Evolutionary conservation across 331 rosid species (phyloP), one percentile per base, ranked within the genome.

Genomic region (Rosa hybrid): DNA sequence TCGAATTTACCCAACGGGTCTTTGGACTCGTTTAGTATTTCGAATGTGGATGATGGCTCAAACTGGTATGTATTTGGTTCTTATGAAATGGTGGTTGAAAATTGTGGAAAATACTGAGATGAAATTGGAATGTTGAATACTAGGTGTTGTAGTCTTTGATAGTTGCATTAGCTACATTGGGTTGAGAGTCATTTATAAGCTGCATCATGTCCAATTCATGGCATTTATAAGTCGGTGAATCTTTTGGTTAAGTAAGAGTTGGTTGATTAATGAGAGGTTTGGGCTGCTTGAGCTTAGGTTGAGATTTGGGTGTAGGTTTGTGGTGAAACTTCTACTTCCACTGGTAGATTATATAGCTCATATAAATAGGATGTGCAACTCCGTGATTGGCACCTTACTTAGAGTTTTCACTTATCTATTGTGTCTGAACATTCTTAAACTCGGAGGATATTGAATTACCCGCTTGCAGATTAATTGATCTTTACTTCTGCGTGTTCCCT

Each of bases 11-110:
- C 84, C 16, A 74, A 60, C 87, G 88, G 84, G 84, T 91, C 98
- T 49, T 81, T 94, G 87, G 98, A 94, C 82, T 89, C 92, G 1
- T 94, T 94, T 91, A 89, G 89, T 68, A 88, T 94, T 81, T 89
- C 98, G 73, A 91, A 94, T 79, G 98, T 94, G 48, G 77, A 88
- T 73, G 76, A 88, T 54, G 95, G 94, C 68, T 94, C 98, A 65
- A 91, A 91, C 86, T 82, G 97, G 98, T 94, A 81, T 84, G 77
- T 85, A 49, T 79, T 60, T 42, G 50, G 6, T 20, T 68, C 30
- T 27, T 27, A 49, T 10, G 39, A n/a, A 49, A 51, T 25, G 27
- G 39, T 7, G 56, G 42, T 11, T 27, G 30, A 27, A 27, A 27
- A 27, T 27, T 27, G 30, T 27, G 30, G 30, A 27, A 27, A 27